Evolutionary conservation across 768 basidiomycete genomes (phyloP).

Genomic region (Tricholoma matsutake): DNA sequence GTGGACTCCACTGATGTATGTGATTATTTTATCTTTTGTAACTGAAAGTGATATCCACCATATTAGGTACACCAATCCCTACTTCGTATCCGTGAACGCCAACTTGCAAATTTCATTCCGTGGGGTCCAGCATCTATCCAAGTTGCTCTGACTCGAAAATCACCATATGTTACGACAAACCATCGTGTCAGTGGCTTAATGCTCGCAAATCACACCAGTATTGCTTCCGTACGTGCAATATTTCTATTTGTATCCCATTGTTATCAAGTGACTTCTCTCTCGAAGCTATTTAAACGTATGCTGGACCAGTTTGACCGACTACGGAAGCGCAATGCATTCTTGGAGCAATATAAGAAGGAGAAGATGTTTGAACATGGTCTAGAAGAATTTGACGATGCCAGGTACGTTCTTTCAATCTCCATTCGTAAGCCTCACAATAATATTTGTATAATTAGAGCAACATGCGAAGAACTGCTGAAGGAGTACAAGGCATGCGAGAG

Average conservation of each 20-base stretch:
- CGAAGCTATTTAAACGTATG: slow-evolving; percentile 91
- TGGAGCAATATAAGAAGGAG: slow-evolving; percentile 98
- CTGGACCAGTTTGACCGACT: slow-evolving; percentile 92
- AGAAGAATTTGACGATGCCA: slow-evolving; percentile 97
- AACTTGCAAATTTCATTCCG: slow-evolving; percentile 96
- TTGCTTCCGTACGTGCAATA: slow-evolving; percentile 71
- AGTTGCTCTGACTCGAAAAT: slow-evolving; percentile 89
- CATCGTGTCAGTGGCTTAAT: slow-evolving; percentile 97
- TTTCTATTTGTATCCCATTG: slow-evolving; percentile 3
- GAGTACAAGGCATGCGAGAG: slow-evolving; percentile 98
- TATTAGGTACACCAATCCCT: slow-evolving; percentile 93
- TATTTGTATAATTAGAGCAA: slow-evolving; percentile 49
- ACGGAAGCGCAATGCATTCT: slow-evolving; percentile 84
- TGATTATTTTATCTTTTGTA: slow-evolving; percentile 4
- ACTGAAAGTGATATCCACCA: background rate
- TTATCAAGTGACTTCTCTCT: slow-evolving; percentile 8
- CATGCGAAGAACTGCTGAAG: slow-evolving; percentile 82
- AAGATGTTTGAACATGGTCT: slow-evolving; percentile 90
- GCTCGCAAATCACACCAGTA: slow-evolving; percentile 99
- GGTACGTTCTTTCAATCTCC: slow-evolving; percentile 42
- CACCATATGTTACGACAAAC: slow-evolving; percentile 82
- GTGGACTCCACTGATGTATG: slow-evolving; percentile 95
- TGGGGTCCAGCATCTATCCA: slow-evolving; percentile 99
- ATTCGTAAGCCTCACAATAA: background rate
- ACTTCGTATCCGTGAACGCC: slow-evolving; percentile 92